phyloP scores from a whole-genome alignment of 768 basidiomycete genomes.

The Cantharellus anzutake region DNA sequence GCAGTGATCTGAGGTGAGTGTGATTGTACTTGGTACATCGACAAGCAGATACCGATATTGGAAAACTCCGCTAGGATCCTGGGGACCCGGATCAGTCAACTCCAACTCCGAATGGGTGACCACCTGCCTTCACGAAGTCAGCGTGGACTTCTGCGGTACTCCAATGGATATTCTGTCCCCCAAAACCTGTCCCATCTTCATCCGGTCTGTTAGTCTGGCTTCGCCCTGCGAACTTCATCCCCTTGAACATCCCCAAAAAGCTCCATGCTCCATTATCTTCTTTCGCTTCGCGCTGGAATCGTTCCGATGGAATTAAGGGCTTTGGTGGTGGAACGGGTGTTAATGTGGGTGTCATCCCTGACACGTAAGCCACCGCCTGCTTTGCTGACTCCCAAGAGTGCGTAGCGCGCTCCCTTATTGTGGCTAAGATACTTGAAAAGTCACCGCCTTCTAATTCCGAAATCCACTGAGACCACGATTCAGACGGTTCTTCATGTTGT shows the following conservation, averaged over 20 bases:
- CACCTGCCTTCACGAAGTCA: conserved; percentile 4
- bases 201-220: background rate
- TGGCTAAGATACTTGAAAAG: conserved; percentile 16
- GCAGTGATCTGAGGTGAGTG: background rate
- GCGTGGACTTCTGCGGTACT: conserved; percentile 7
- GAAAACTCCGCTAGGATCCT: conserved; percentile 7
- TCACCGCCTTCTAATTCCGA: conserved; percentile 1
- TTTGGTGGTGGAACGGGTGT: conserved; percentile 1
- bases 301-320: background rate
- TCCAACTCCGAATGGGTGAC: too few relatives aligned
- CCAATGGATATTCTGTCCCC: background rate
- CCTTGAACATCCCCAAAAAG: conserved; percentile 6
- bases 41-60: conserved; percentile 9
- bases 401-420: conserved; percentile 17
- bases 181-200: background rate
- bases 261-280: conserved; percentile 3
- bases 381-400: conserved; percentile 31
- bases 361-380: conserved; percentile 50
- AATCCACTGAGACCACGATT: background rate
- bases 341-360: conserved; percentile 28
- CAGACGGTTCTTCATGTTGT: conserved; percentile 17
- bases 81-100: background rate
- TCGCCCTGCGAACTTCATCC: background rate
- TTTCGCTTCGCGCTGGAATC: background rate
- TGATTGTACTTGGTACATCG: conserved; percentile 7